phyloP scores from a whole-genome alignment of 148 eudicot genomes.

The Rhododendron vialii region DNA sequence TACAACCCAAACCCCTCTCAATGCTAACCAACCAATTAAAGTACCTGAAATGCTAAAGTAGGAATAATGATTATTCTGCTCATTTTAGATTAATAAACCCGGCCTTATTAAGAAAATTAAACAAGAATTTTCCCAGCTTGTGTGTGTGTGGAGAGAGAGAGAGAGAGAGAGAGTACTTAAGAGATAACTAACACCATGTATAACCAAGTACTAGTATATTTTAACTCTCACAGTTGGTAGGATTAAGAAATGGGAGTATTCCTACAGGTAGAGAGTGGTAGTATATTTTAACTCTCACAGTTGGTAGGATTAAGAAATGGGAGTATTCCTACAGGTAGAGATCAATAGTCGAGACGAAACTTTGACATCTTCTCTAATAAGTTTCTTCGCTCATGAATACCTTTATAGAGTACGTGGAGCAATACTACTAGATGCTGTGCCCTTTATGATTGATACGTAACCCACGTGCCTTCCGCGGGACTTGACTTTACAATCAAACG shows the following conservation, averaged over 20 bases:
- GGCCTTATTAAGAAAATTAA: background rate
- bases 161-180: background rate
- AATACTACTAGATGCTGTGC: no score
- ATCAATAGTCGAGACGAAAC: no score
- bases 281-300: no score
- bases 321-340: background rate
- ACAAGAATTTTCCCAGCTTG: background rate
- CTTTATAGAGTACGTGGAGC: no score
- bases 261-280: no score
- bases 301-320: background rate
- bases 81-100: background rate
- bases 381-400: no score
- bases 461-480: no score
- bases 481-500: no score
- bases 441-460: no score
- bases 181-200: background rate
- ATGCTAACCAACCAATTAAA: slow-evolving; percentile 15
- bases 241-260: background rate
- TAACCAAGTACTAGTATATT: no score
- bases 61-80: slow-evolving; percentile 6
- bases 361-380: no score
- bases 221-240: no score
- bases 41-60: slow-evolving; percentile 11
- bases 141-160: background rate
- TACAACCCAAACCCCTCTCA: background rate